Conservation (phyloP, 2,329 filamentous ascomycete species). For the Pseudocercospora fuligena region DNA sequence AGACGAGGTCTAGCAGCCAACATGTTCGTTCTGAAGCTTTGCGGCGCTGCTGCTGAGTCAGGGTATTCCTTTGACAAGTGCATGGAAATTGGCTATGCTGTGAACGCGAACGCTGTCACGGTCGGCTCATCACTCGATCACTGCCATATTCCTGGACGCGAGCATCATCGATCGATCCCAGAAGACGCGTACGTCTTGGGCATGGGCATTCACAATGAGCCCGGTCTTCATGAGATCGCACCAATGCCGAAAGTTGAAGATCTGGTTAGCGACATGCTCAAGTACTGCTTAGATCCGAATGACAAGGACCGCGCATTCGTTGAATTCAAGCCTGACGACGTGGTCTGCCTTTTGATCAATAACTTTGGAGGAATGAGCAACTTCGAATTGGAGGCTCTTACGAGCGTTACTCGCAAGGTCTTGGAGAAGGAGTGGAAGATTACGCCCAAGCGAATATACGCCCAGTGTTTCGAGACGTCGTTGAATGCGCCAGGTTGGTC, state of each 20-base stretch:
- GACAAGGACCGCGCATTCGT: slow-evolving; percentile 58
- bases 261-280: slow-evolving; percentile 54
- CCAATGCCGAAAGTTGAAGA: slow-evolving; percentile 56
- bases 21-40: slow-evolving; percentile 52
- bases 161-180: slow-evolving; percentile 53
- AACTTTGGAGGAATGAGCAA: slow-evolving; percentile 56
- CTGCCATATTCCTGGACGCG: slow-evolving; percentile 58
- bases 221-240: slow-evolving; percentile 51
- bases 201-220: slow-evolving; percentile 60
- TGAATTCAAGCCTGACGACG: slow-evolving; percentile 51
- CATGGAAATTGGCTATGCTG: slow-evolving; percentile 50
- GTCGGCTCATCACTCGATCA: slow-evolving; percentile 59
- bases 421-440: slow-evolving; percentile 56
- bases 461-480: slow-evolving; percentile 57
- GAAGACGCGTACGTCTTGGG: slow-evolving; percentile 46
- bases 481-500: slow-evolving; percentile 62
- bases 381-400: slow-evolving; percentile 55
- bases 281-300: slow-evolving; percentile 53
- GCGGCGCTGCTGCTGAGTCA: slow-evolving; percentile 52
- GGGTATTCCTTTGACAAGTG: slow-evolving; percentile 52
- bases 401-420: slow-evolving; percentile 46
- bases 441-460: slow-evolving; percentile 53
- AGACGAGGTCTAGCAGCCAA: slow-evolving; percentile 58
- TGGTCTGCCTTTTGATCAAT: slow-evolving; percentile 54
- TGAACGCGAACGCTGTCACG: slow-evolving; percentile 53